Evolutionary conservation across 148 eudicot species (phyloP).

Genomic region (Cornus kousa): DNA sequence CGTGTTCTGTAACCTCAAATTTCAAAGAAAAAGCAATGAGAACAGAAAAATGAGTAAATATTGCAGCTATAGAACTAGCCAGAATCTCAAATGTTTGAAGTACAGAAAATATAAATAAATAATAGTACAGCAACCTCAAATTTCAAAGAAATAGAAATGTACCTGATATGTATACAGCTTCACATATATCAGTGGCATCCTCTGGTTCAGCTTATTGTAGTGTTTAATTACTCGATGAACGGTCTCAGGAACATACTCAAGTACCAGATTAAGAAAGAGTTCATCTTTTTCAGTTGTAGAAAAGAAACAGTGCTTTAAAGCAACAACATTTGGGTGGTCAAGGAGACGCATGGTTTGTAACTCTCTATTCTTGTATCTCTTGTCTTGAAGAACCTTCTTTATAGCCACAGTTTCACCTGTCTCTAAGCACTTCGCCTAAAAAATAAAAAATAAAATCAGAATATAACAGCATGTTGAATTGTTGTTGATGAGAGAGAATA

Average conservation of each 20-base stretch:
- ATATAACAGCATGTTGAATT: neutral
- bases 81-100: neutral
- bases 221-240: constrained; percentile 64
- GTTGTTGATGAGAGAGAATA: neutral
- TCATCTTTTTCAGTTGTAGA: constrained; percentile 79
- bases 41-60: neutral
- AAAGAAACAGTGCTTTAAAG: constrained; percentile 72
- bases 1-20: neutral
- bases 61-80: neutral
- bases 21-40: neutral
- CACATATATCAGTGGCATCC: constrained; percentile 71
- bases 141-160: neutral
- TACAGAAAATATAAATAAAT: neutral
- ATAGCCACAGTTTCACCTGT: constrained; percentile 70
- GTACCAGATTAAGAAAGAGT: constrained; percentile 67
- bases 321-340: constrained; percentile 71
- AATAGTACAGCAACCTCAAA: neutral
- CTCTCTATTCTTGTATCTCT: constrained; percentile 77
- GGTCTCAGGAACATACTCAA: constrained; percentile 83
- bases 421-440: too few species aligned
- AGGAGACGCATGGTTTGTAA: constrained; percentile 72
- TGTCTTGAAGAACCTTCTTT: constrained; percentile 79
- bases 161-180: constrained; percentile 80
- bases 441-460: constrained; percentile 5
- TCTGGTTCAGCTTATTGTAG: constrained; percentile 63